Evolutionary conservation across 306 rosid genomes (phyloP), one percentile per base, ranked within the genome.

Genomic region (Dalbergia cultrata): DNA sequence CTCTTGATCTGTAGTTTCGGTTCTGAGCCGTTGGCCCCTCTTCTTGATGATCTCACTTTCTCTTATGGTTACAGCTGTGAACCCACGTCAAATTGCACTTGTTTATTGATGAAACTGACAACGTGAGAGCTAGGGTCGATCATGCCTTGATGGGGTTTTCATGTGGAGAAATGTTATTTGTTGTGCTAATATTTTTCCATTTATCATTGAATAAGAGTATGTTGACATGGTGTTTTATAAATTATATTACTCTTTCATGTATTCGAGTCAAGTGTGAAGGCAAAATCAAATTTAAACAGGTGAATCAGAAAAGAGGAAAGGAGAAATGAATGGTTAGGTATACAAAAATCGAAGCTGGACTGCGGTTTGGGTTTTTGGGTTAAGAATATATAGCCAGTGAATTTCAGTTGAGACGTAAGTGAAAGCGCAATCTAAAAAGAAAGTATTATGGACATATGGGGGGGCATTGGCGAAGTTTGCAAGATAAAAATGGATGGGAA

Each of bases 291-390:
- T 6, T 62, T 26, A 6, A 62, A 13, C n/a, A 17, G 54, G 18
- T 50, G 52, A 64, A 33, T 3, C 1, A 3, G 16, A 53, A 33
- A 22, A 39, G 31, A 67, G 60, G 18, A 68, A 76, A 44, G 67
- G 58, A 59, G 69, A 39, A 64, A 39, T 33, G 9, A 61, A 60
- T 16, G 72, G 72, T 41, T 26, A 37, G 74, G 74, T 72, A 52
- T 59, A 72, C 69, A 14, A 84, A 67, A 73, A 83, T 41, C 13
- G 61, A 58, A 65, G 80, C 59, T 47, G 84, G 50, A 80, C 53
- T 80, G 73, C 84, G 41, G 66, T 87, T 74, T 77, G 59, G n/a
- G 58, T 17, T 58, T 33, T 44, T 19, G n/a, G n/a, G 9, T 77
- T 33, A 63, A 21, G 19, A 11, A 13, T 77, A 12, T 57, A 52